A percentile compares a stretch with the other conserved stretches of the same genome.
Conservation (phyloP, 2,329 filamentous ascomycete genomes). For the Hypoxylon sp. region DNA sequence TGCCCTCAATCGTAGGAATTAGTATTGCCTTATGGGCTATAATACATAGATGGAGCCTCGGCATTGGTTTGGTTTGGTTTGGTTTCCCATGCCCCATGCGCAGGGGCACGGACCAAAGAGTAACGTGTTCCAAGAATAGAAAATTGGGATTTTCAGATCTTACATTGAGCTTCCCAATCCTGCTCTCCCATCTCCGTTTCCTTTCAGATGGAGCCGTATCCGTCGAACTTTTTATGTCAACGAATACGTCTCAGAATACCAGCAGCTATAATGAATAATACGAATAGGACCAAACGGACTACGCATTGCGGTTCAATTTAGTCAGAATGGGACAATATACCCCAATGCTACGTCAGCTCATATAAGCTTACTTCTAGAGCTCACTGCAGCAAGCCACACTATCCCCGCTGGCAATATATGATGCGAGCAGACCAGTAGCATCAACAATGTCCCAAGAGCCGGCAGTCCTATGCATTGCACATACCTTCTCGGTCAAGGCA, state of each 20-base stretch:
- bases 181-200: constrained; percentile 5
- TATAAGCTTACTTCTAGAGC: constrained; percentile 16
- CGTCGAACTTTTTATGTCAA: background rate
- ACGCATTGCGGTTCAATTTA: constrained; percentile 1
- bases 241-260: background rate
- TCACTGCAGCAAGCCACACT: background rate
- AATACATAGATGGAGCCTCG: constrained; percentile 3
- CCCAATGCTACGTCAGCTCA: constrained; percentile 29
- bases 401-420: constrained; percentile 7
- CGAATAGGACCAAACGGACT: background rate
- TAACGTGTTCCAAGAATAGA: constrained; percentile 15
- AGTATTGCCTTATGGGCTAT: background rate
- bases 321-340: background rate
- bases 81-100: background rate
- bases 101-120: background rate
- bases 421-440: constrained; percentile 9
- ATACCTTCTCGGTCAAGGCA: background rate
- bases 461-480: constrained; percentile 5
- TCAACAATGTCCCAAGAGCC: background rate
- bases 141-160: constrained; percentile 21
- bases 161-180: constrained; percentile 7
- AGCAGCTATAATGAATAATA: background rate
- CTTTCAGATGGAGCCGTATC: background rate
- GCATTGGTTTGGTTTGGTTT: constrained; percentile 6
- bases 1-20: background rate